Conservation (phyloP, 805 yeast genomes). For the Isabelozyma gotoi region DNA sequence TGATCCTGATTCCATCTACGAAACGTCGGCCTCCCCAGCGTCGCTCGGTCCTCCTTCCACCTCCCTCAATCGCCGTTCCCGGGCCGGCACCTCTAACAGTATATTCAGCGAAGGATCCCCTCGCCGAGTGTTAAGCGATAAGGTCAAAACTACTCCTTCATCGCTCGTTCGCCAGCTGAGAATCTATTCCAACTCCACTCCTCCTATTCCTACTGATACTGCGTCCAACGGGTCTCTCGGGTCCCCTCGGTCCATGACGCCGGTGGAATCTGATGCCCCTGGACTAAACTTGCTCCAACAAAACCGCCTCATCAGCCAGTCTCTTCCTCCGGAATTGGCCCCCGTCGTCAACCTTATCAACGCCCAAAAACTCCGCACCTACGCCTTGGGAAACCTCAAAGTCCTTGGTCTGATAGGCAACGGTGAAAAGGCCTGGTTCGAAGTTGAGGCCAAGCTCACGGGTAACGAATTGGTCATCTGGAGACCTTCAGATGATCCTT, state of each 20-base stretch:
- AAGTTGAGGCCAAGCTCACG: conserved; percentile 38
- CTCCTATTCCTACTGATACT: background rate
- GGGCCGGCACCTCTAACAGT: conserved; percentile 1
- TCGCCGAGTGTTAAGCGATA: conserved; percentile 23
- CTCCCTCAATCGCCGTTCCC: conserved; percentile 6
- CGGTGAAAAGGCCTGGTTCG: conserved; percentile 29
- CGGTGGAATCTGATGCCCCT: background rate
- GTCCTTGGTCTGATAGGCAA: conserved; percentile 18
- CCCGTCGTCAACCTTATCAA: conserved; percentile 71
- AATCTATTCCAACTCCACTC: conserved; percentile 18
- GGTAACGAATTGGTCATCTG: conserved; percentile 58
- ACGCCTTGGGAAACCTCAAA: conserved; percentile 52
- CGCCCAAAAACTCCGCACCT: conserved; percentile 68
- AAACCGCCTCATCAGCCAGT: conserved; percentile 18
- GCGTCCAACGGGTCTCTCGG: background rate
- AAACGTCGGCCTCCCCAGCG: background rate
- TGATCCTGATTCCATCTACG: background rate
- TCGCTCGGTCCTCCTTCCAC: conserved; percentile 1
- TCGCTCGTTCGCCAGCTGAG: conserved; percentile 33
- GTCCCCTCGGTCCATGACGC: background rate
- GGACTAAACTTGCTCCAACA: conserved; percentile 14
- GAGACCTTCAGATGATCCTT: conserved; percentile 32
- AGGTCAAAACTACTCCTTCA: conserved; percentile 31
- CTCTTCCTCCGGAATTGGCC: conserved; percentile 60
- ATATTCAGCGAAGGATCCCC: background rate